Conservation (phyloP, 352 stramenopile species). For the Phytophthora uliginosa region DNA sequence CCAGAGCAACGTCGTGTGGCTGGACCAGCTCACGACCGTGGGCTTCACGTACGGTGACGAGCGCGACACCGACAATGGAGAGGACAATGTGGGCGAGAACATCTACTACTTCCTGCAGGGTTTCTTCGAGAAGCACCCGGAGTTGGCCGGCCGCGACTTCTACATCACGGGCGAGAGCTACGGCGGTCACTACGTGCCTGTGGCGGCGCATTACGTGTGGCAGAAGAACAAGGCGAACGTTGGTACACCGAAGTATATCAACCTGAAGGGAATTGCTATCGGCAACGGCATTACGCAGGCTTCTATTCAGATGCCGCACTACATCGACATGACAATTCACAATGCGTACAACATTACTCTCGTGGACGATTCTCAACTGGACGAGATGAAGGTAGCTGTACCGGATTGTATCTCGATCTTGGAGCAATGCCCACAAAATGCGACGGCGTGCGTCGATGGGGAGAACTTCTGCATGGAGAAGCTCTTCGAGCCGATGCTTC, state of each 20-base stretch:
- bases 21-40: slow-evolving; percentile 71
- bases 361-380: slow-evolving; percentile 37
- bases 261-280: slow-evolving; percentile 58
- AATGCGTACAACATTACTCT: slow-evolving; percentile 76
- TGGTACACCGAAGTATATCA: slow-evolving; percentile 35
- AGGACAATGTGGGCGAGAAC: slow-evolving; percentile 66
- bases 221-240: slow-evolving; percentile 51
- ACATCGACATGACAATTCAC: slow-evolving; percentile 61
- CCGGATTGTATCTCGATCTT: slow-evolving; percentile 33
- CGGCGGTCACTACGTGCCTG: slow-evolving; percentile 72
- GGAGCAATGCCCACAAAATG: slow-evolving; percentile 41
- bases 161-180: slow-evolving; percentile 81
- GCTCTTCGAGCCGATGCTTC: slow-evolving; percentile 52
- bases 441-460: slow-evolving; percentile 47
- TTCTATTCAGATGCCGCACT: slow-evolving; percentile 48
- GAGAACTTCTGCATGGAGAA: slow-evolving; percentile 63
- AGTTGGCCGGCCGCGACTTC: slow-evolving; percentile 59
- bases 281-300: slow-evolving; percentile 62
- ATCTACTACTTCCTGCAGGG: slow-evolving; percentile 77
- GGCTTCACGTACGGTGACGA: slow-evolving; percentile 58
- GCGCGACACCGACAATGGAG: slow-evolving; percentile 46
- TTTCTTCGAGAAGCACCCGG: slow-evolving; percentile 69
- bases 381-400: slow-evolving; percentile 46
- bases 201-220: slow-evolving; percentile 61
- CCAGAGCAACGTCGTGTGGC: slow-evolving; percentile 69